Conservation (phyloP, 306 rosid species). For the Gynostemma pentaphyllum region DNA sequence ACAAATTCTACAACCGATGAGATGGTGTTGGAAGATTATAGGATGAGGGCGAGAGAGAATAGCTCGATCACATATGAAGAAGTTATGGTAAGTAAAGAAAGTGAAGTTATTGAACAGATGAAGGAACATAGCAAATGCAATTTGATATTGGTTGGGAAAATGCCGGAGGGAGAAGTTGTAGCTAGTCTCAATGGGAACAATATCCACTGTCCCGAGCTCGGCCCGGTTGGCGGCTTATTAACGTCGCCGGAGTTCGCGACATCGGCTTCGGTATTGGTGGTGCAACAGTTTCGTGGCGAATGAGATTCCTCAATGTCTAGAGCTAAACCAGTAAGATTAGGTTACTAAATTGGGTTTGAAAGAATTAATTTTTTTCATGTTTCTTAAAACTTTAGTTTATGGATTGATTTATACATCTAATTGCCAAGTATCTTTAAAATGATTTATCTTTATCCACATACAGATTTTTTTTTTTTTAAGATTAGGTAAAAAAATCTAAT, state of each 20-base stretch:
- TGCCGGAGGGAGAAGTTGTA: constrained; percentile 33
- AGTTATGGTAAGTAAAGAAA: constrained; percentile 10
- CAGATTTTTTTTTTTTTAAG: too few relatives aligned
- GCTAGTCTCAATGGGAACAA: constrained; percentile 16
- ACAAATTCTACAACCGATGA: constrained; percentile 9
- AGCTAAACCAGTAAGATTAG: too few relatives aligned
- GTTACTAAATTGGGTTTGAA: too few relatives aligned
- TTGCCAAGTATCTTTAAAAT: too few relatives aligned
- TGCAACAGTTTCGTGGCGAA: constrained; percentile 31
- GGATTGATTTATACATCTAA: too few relatives aligned
- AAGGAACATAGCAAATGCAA: constrained; percentile 22
- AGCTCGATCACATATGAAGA: constrained; percentile 9
- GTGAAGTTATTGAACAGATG: constrained; percentile 20
- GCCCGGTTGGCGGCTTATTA: constrained; percentile 38
- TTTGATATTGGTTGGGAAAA: constrained; percentile 47
- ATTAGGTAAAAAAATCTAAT: too few relatives aligned
- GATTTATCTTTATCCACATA: too few relatives aligned
- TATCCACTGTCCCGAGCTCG: constrained; percentile 37
- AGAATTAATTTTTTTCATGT: too few relatives aligned
- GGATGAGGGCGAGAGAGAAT: constrained; percentile 3
- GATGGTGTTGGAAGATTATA: constrained; percentile 15
- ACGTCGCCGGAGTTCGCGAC: constrained; percentile 27
- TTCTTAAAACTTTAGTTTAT: too few relatives aligned
- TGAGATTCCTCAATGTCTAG: too few relatives aligned
- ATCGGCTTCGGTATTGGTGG: constrained; percentile 43